These are phyloP conservation scores for Cymbopogon citratus DNA, from an alignment of 176 grass and related monocot genomes.

Conservation along the genomic window DNA sequence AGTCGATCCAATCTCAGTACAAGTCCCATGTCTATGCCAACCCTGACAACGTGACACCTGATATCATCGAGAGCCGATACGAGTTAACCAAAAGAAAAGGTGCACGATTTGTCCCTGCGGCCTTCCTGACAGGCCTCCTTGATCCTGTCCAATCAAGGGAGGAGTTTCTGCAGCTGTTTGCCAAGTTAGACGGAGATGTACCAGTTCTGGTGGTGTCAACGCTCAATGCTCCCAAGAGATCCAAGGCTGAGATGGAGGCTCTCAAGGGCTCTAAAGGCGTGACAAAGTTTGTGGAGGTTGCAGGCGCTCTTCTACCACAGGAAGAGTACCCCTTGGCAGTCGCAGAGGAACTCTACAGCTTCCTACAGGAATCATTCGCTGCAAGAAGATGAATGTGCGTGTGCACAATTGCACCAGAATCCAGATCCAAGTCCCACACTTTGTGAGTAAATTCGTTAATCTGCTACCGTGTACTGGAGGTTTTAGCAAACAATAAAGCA, in stretches of 20 bases:
- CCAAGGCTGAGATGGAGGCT: constrained; percentile 85
- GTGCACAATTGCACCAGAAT: not conserved
- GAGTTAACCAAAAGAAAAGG: constrained; percentile 81
- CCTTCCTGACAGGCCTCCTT: constrained; percentile 84
- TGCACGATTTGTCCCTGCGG: constrained; percentile 72
- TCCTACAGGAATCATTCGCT: constrained; percentile 44
- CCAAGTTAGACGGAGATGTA: constrained; percentile 54
- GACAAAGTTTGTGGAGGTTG: constrained; percentile 72
- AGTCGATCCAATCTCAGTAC: constrained; percentile 92
- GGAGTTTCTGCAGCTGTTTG: constrained; percentile 70
- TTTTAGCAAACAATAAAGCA: constrained; percentile 18
- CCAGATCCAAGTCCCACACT: not conserved
- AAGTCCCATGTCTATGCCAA: constrained; percentile 94
- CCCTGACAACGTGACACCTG: constrained; percentile 68
- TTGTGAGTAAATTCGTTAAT: constrained; percentile 13
- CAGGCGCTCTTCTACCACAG: constrained; percentile 86
- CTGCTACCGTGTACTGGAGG: not conserved
- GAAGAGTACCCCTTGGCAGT: constrained; percentile 80
- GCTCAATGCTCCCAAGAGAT: constrained; percentile 66
- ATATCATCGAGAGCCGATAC: constrained; percentile 73
- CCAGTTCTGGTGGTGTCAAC: constrained; percentile 57
- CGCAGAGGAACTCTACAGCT: constrained; percentile 64
- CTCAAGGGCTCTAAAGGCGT: constrained; percentile 72
- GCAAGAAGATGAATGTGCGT: constrained; percentile 17
- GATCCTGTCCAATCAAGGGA: constrained; percentile 81